A percentile compares a stretch with the other conserved stretches of the same genome.
Evolutionary conservation across 805 yeast species (phyloP).

Genomic region (Komagataella mondaviorum): DNA sequence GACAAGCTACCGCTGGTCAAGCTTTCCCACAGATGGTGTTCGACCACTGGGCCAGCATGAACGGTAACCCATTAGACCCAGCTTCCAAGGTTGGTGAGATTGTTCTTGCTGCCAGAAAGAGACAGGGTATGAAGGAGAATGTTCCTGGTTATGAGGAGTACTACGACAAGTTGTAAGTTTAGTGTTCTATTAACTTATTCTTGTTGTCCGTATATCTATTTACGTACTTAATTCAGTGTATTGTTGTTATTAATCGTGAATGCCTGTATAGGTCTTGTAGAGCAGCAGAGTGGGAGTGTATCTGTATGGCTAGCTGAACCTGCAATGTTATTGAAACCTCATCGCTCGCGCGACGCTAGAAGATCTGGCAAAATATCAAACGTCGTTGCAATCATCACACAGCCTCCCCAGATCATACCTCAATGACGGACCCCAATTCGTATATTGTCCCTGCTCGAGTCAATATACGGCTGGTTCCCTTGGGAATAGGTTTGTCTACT

Average conservation of each 20-base stretch:
- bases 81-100: slow-evolving; percentile 50
- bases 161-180: slow-evolving; percentile 73
- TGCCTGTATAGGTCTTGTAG: not conserved
- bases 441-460: slow-evolving; percentile 57
- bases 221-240: not conserved
- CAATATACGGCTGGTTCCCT: slow-evolving; percentile 55
- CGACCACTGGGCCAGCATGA: slow-evolving; percentile 93
- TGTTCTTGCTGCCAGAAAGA: slow-evolving; percentile 62
- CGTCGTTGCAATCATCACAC: not conserved
- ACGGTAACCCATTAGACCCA: slow-evolving; percentile 89
- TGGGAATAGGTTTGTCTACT: slow-evolving; percentile 30
- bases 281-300: no score
- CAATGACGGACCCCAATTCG: slow-evolving; percentile 24
- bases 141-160: slow-evolving; percentile 99
- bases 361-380: not conserved
- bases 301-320: not conserved
- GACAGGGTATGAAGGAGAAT: slow-evolving; percentile 92
- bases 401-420: not conserved
- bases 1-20: slow-evolving; percentile 99
- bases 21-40: slow-evolving; percentile 99
- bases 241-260: not conserved
- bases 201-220: not conserved
- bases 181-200: not conserved
- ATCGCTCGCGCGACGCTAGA: not conserved
- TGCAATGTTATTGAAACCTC: not conserved